Base-by-base conservation (phyloP, 140 eudicot genomes). In the Ambrosia hybrid region DNA sequence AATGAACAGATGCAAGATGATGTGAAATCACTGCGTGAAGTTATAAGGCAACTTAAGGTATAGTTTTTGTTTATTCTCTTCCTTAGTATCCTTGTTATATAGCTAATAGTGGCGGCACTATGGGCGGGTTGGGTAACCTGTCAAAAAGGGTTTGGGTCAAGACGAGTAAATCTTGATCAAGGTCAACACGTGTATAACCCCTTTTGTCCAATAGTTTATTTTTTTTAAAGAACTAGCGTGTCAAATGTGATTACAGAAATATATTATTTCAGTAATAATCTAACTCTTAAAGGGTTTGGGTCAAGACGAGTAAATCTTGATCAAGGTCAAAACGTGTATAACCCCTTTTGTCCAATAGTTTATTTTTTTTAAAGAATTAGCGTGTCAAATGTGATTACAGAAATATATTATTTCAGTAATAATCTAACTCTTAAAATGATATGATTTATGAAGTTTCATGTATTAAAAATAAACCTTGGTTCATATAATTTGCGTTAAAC, bases 1-100 rank as follows among this genome's bases (percentile, higher is more conserved):
- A 95, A 95, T 83, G 99, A 95, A 71, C 90, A 84, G 46, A 88
- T 80, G 95, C 95, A 91, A 73, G 96, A 95, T 51, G 99, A 95
- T 67, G 96, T 91, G 48, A 91, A 86, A 76, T 84, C 88, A 62
- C 75, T 95, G 68, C 89, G 95, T 66, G 89, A 91, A 78, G 92
- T 90, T 62, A 91, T 95, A 63, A 73, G 91, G 16, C 95, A 91
- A 57, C 80, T 95, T 21, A 95, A 92, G 91, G 97, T 79, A 46
- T 30, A 39, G 26, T 73, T 67, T 60, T 21, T 3, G n/a, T 57
- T 33, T 36, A 53, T 49, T 57, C 10, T 61, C 14, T 17, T 16
- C 71, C 45, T n/a, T 9, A 12, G 11, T 48, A 60, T 15, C 46
- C 63, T 33, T 53, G 33, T 57, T 17, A 26, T 10, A 14, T 10